Conservation (phyloP, 2,329 filamentous ascomycete genomes). For the Xylaria sp. region DNA sequence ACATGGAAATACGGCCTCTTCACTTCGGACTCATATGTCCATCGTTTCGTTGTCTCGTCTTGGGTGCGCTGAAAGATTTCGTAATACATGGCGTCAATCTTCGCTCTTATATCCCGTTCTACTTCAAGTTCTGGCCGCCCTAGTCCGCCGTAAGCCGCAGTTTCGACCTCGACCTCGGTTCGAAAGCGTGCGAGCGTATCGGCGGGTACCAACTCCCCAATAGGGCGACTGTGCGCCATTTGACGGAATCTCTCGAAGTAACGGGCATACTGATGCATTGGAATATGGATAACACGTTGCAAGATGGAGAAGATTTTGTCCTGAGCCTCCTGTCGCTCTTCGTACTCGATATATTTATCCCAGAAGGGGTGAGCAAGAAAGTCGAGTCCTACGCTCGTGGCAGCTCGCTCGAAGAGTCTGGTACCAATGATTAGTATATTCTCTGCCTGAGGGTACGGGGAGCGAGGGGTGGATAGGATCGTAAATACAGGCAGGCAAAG, state of each 20-base stretch:
- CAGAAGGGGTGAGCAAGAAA: constrained; percentile 96
- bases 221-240: constrained; percentile 75
- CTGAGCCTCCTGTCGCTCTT: constrained; percentile 85
- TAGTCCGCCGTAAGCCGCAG: constrained; percentile 59
- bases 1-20: constrained; percentile 98
- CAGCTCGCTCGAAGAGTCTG: constrained; percentile 93
- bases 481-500: constrained; percentile 70
- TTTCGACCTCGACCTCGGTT: constrained; percentile 76
- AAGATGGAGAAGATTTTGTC: constrained; percentile 89
- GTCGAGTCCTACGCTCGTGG: constrained; percentile 85
- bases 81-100: constrained; percentile 83
- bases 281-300: constrained; percentile 83
- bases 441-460: constrained; percentile 40
- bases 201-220: constrained; percentile 76
- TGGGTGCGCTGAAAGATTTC: constrained; percentile 85
- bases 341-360: constrained; percentile 99
- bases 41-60: constrained; percentile 88
- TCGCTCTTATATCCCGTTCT: constrained; percentile 82
- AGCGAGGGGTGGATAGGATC: constrained; percentile 57
- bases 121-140: constrained; percentile 78
- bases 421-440: constrained; percentile 45
- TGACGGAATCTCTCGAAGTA: constrained; percentile 93
- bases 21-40: constrained; percentile 93
- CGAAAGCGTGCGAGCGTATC: constrained; percentile 75
- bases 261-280: constrained; percentile 93